These are phyloP conservation scores for Verticillium alfalfae DNA, from an alignment of 2,329 filamentous ascomycete genomes.

Conservation along the genomic window DNA sequence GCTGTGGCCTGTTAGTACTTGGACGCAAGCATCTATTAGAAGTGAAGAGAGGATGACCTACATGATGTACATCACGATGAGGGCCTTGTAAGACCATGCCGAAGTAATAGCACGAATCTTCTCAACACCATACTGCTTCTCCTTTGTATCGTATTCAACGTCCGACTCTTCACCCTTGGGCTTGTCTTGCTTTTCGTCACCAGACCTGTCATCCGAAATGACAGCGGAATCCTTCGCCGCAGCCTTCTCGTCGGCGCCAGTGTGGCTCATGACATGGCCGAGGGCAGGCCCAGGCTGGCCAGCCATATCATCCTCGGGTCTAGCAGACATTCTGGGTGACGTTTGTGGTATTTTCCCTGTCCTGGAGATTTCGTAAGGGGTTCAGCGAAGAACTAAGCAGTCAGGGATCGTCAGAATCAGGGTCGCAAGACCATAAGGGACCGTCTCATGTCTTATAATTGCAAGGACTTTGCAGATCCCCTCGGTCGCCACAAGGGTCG, in stretches of 20 bases:
- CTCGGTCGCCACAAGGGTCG: not conserved
- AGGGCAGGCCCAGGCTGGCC: not conserved
- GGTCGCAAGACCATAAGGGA: not conserved
- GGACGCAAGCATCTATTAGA: too few relatives aligned
- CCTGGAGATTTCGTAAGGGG: not conserved
- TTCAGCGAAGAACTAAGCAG: not conserved
- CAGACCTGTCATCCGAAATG: not conserved
- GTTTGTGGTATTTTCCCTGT: not conserved
- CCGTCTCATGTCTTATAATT: not conserved
- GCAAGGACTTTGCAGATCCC: not conserved
- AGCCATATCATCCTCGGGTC: not conserved
- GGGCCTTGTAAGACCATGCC: slow-evolving; percentile 28
- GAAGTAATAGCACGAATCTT: slow-evolving; percentile 31
- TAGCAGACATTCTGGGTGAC: not conserved
- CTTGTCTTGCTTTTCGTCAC: not conserved
- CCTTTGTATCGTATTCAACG: slow-evolving; percentile 15
- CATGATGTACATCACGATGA: slow-evolving; percentile 33
- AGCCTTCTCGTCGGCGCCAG: slow-evolving; percentile 7
- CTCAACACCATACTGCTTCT: slow-evolving; percentile 32
- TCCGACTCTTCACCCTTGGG: slow-evolving; percentile 5
- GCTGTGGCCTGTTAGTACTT: slow-evolving; percentile 12
- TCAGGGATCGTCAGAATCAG: not conserved
- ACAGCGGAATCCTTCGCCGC: slow-evolving; percentile 7
- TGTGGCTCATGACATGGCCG: not conserved
- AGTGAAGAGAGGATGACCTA: slow-evolving; percentile 14